Evolutionary conservation across 176 grass and related monocot genomes (phyloP).

Genomic region (Aegilops speltoides): DNA sequence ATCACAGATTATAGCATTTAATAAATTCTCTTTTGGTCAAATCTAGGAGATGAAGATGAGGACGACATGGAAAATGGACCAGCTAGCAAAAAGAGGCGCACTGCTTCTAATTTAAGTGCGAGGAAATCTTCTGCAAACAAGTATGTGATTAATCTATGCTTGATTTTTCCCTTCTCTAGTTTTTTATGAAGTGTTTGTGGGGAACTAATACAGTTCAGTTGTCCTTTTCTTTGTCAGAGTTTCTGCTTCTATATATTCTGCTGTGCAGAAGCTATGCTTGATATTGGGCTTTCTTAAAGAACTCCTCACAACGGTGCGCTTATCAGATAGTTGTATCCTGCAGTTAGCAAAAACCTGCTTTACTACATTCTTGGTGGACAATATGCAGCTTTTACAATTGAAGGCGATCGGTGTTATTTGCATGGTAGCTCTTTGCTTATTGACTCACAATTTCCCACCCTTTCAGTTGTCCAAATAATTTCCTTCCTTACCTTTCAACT

Average conservation of each 20-base stretch:
- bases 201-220: conserved; percentile 27
- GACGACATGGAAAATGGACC: conserved; percentile 72
- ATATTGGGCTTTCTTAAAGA: conserved; percentile 94
- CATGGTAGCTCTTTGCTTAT: conserved; percentile 51
- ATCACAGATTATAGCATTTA: conserved; percentile 2
- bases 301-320: conserved; percentile 69
- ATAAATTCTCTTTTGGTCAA: conserved; percentile 29
- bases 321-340: conserved; percentile 95
- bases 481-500: conserved; percentile 35
- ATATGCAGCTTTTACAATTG: conserved; percentile 93
- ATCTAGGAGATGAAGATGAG: conserved; percentile 86
- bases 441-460: conserved; percentile 30
- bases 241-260: conserved; percentile 60
- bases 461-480: conserved; percentile 35
- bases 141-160: conserved; percentile 40
- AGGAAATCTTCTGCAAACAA: conserved; percentile 79
- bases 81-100: conserved; percentile 80
- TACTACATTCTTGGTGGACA: conserved; percentile 96
- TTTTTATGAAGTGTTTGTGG: background rate
- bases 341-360: conserved; percentile 98
- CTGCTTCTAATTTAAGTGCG: conserved; percentile 50
- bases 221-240: conserved; percentile 54
- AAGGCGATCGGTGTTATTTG: conserved; percentile 90
- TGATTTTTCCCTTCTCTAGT: conserved; percentile 8
- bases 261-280: conserved; percentile 93